These are phyloP conservation scores for Rosa lucieae DNA, from an alignment of 306 rosid species.

Conservation along the genomic window DNA sequence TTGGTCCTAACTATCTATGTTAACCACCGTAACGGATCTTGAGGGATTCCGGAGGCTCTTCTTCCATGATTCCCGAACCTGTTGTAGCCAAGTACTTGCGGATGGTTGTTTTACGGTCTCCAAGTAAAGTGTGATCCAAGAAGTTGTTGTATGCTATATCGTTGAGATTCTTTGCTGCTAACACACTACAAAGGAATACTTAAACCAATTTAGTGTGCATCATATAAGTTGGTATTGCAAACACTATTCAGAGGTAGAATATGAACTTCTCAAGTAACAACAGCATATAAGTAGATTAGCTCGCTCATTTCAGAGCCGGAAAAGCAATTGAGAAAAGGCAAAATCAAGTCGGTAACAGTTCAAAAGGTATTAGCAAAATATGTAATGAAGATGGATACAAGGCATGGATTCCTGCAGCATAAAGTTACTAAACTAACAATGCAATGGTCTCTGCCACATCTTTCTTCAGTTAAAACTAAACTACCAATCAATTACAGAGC, in stretches of 20 bases:
- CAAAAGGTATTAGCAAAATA: background rate
- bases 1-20: slow-evolving; percentile 6
- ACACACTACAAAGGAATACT: slow-evolving; percentile 49
- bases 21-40: slow-evolving; percentile 84
- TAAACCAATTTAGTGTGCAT: slow-evolving; percentile 11
- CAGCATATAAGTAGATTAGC: background rate
- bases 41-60: slow-evolving; percentile 89
- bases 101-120: slow-evolving; percentile 84
- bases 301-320: background rate
- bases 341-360: background rate
- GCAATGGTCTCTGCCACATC: background rate
- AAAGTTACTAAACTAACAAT: background rate
- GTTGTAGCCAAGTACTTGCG: slow-evolving; percentile 63
- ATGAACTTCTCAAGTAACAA: background rate
- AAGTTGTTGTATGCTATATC: slow-evolving; percentile 67
- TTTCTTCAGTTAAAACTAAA: background rate
- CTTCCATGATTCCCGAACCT: slow-evolving; percentile 92
- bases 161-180: slow-evolving; percentile 80
- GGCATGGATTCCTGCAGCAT: background rate
- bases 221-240: slow-evolving; percentile 16
- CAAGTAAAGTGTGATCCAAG: slow-evolving; percentile 88
- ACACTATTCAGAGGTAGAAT: background rate
- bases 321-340: background rate
- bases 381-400: background rate
- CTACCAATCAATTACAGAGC: background rate